A percentile compares a stretch with the other conserved stretches of the same genome.
Conservation (phyloP, 2,329 filamentous ascomycete species). For the Aspergillus latus region DNA sequence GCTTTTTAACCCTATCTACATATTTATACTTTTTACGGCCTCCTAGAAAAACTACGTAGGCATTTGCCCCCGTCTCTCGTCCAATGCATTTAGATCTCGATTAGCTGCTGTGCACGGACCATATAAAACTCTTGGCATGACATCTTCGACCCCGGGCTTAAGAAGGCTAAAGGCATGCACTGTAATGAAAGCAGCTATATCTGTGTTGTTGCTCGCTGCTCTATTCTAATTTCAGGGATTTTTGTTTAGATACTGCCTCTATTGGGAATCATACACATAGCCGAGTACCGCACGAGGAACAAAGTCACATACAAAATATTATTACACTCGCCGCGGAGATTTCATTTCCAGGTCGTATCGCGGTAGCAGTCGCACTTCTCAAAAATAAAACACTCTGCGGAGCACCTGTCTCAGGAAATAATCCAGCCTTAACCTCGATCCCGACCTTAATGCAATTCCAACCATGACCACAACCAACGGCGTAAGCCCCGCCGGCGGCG, state of each 20-base stretch:
- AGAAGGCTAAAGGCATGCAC: not conserved
- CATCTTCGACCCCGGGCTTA: slow-evolving; percentile 20
- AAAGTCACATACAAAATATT: too few relatives aligned
- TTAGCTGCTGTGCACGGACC: slow-evolving; percentile 27
- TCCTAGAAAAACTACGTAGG: not conserved
- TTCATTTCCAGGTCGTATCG: not conserved
- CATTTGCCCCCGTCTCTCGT: not conserved
- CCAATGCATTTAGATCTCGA: not conserved
- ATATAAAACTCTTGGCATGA: slow-evolving; percentile 33
- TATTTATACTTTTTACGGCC: not conserved
- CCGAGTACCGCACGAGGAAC: not conserved
- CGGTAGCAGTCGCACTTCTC: not conserved
- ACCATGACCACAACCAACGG: not conserved
- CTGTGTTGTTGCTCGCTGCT: not conserved
- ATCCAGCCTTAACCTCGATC: not conserved
- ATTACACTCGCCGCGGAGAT: not conserved
- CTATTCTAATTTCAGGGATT: not conserved
- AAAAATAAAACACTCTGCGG: too few relatives aligned
- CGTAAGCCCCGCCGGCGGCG: slow-evolving; percentile 29
- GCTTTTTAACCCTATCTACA: not conserved
- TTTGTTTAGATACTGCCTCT: not conserved
- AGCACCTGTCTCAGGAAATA: not conserved
- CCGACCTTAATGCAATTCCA: not conserved
- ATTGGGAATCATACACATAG: not conserved
- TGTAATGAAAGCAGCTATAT: too few relatives aligned